Evolutionary conservation across 1,139 yeast genomes (phyloP).

Genomic region (Blastobotrys illinoisensis): DNA sequence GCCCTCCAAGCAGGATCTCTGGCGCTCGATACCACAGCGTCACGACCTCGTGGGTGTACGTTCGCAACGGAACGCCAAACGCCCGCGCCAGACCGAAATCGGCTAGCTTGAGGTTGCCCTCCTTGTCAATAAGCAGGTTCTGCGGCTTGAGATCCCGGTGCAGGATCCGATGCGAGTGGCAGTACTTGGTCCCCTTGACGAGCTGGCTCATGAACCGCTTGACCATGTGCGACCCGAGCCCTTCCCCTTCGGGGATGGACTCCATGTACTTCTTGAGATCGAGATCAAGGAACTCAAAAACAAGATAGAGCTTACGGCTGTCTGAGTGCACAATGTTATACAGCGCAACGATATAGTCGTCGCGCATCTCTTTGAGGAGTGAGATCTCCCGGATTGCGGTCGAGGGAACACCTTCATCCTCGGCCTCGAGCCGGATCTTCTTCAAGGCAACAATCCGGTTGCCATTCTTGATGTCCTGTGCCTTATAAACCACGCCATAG

Average conservation of each 20-base stretch:
- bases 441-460: conserved; percentile 91
- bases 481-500: conserved; percentile 96
- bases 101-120: conserved; percentile 91
- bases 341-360: conserved; percentile 84
- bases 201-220: conserved; percentile 91
- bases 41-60: conserved; percentile 96
- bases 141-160: conserved; percentile 98
- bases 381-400: conserved; percentile 97
- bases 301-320: conserved; percentile 86
- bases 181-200: conserved; percentile 86
- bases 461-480: conserved; percentile 81
- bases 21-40: conserved; percentile 98
- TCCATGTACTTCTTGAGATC: conserved; percentile 98
- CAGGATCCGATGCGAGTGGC: conserved; percentile 90
- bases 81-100: conserved; percentile 98
- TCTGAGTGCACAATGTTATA: conserved; percentile 97
- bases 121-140: conserved; percentile 86
- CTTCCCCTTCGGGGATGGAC: conserved; percentile 84
- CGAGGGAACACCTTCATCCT: conserved; percentile 98
- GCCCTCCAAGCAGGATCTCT: conserved; percentile 90
- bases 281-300: conserved; percentile 87
- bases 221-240: conserved; percentile 84
- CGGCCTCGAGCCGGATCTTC: conserved; percentile 91
- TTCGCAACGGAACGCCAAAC: conserved; percentile 93
- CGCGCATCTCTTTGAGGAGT: conserved; percentile 83